phyloP scores from a whole-genome alignment of 2,329 filamentous ascomycete species.

The Zymoseptoria brevis region DNA sequence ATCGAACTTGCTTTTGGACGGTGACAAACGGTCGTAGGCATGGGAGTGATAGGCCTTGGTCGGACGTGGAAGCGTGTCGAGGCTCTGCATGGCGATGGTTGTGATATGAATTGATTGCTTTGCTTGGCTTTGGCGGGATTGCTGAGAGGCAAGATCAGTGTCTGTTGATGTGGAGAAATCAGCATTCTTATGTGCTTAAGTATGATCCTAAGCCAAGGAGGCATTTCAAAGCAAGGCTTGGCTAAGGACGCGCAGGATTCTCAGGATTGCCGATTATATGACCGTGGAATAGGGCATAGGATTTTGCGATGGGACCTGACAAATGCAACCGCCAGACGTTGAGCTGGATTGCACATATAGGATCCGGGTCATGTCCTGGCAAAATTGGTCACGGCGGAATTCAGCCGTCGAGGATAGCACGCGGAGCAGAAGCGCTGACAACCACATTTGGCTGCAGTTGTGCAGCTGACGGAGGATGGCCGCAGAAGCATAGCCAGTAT shows the following conservation, averaged over 20 bases:
- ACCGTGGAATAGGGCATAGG: not conserved
- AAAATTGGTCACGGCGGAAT: not conserved
- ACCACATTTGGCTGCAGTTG: not conserved
- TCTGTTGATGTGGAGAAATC: not conserved
- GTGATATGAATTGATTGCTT: no score
- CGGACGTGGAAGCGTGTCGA: constrained; percentile 11
- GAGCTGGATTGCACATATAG: no score
- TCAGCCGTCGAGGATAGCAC: not conserved
- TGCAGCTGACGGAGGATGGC: not conserved
- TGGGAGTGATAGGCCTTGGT: constrained; percentile 17
- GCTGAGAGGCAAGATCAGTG: constrained; percentile 1
- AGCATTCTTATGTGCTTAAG: not conserved
- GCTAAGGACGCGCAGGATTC: not conserved
- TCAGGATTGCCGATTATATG: not conserved
- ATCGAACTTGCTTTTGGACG: constrained; percentile 15
- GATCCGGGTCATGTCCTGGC: no score
- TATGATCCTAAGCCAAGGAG: not conserved
- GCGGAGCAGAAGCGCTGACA: not conserved
- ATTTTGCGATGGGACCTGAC: not conserved
- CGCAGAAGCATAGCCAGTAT: not conserved
- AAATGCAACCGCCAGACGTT: not conserved
- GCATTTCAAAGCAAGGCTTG: not conserved
- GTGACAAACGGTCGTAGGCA: constrained; percentile 18
- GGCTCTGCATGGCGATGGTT: constrained; percentile 1
- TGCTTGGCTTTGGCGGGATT: not conserved